These are phyloP conservation scores for Peterozyma xylosa DNA, from an alignment of 805 yeast genomes.

Conservation along the genomic window DNA sequence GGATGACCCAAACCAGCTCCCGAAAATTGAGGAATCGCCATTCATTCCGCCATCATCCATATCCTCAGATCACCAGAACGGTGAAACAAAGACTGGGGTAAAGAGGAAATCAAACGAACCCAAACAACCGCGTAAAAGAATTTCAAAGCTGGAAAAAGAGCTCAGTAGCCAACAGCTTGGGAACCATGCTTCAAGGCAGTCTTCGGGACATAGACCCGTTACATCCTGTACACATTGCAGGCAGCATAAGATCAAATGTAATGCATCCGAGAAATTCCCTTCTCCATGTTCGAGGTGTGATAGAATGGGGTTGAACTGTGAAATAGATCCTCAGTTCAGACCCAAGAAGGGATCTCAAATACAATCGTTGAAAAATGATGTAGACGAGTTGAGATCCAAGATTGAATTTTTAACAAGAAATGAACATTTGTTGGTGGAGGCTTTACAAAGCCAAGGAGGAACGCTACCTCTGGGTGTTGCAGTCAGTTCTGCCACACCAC, in stretches of 20 bases:
- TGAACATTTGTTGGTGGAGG: constrained; percentile 62
- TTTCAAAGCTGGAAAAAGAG: no score
- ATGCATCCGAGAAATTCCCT: constrained; percentile 80
- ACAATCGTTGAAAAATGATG: constrained; percentile 76
- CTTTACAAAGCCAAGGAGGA: constrained; percentile 24
- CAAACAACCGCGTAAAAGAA: not conserved
- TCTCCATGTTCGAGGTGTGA: constrained; percentile 78
- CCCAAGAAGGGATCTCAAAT: constrained; percentile 91
- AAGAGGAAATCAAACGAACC: not conserved
- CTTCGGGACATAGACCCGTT: constrained; percentile 72
- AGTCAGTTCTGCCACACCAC: constrained; percentile 11
- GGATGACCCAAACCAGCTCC: no score
- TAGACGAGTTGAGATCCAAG: constrained; percentile 69
- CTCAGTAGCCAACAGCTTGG: no score
- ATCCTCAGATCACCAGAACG: no score
- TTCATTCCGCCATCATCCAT: no score
- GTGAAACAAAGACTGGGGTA: no score
- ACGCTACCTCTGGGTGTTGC: constrained; percentile 2
- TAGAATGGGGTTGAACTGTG: constrained; percentile 72
- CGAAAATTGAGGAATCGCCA: no score
- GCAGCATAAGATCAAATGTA: constrained; percentile 90
- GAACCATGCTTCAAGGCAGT: constrained; percentile 9
- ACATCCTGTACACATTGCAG: constrained; percentile 93
- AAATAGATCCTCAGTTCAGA: constrained; percentile 83
- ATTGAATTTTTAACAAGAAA: constrained; percentile 59